A percentile compares a stretch with the other conserved stretches of the same genome.
Evolutionary conservation across 1,284 basidiomycete genomes (phyloP).

Genomic region (Ceratobasidium sp.): DNA sequence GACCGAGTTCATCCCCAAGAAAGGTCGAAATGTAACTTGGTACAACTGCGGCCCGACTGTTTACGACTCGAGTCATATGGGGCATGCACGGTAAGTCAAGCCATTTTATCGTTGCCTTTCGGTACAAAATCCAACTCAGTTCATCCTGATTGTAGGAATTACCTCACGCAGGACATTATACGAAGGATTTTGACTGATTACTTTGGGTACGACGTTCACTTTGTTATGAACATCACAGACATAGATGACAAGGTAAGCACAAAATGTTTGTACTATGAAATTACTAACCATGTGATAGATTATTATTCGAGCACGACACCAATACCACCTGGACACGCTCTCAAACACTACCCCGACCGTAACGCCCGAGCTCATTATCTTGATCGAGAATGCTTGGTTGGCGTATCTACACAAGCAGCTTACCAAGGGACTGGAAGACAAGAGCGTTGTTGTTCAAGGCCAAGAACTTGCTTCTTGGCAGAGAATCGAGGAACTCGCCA

Average conservation of each 20-base stretch:
- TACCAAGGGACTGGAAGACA: conserved; percentile 67
- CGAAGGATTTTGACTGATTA: conserved; percentile 94
- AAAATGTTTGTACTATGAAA: no score
- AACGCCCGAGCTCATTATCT: conserved; percentile 69
- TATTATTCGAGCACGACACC: conserved; percentile 89
- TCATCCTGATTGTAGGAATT: conserved; percentile 75
- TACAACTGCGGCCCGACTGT: conserved; percentile 99
- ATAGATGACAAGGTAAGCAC: conserved; percentile 95
- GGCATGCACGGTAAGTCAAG: conserved; percentile 87
- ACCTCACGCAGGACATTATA: conserved; percentile 97
- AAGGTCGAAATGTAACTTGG: conserved; percentile 94
- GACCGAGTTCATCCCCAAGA: conserved; percentile 86
- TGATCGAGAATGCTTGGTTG: conserved; percentile 74
- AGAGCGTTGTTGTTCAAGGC: conserved; percentile 64
- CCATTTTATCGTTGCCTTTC: conserved; percentile 40
- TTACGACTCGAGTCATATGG: conserved; percentile 99
- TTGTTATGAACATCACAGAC: conserved; percentile 99
- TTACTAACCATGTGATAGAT: conserved; percentile 68
- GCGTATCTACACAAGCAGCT: conserved; percentile 73
- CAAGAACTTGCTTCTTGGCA: conserved; percentile 69
- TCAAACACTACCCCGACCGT: conserved; percentile 65
- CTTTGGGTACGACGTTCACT: conserved; percentile 97
- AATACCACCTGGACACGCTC: conserved; percentile 80
- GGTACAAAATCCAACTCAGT: conserved; percentile 39
- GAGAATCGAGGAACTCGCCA: conserved; percentile 64